Evolutionary conservation across 345 rosid species (phyloP).

Genomic region (Bruguiera sexangula): DNA sequence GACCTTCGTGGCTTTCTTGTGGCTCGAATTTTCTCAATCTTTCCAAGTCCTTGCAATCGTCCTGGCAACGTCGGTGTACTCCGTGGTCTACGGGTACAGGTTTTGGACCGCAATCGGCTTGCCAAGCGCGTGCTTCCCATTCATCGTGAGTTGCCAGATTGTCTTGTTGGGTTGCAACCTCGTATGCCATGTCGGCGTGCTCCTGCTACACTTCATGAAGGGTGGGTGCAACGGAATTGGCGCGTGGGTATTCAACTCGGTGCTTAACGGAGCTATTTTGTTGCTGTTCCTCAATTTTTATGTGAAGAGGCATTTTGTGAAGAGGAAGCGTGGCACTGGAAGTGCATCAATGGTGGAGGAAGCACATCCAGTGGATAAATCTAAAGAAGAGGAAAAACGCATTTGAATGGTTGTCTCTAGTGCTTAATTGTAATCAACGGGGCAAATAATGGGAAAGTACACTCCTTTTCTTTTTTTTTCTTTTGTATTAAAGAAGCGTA

Average conservation of each 20-base stretch:
- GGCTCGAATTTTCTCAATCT: slow-evolving; percentile 90
- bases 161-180: slow-evolving; percentile 56
- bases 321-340: background rate
- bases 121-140: slow-evolving; percentile 65
- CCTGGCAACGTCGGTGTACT: slow-evolving; percentile 59
- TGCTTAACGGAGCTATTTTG: slow-evolving; percentile 61
- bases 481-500: background rate
- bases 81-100: slow-evolving; percentile 67
- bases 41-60: slow-evolving; percentile 80
- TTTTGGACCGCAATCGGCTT: slow-evolving; percentile 69
- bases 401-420: no score
- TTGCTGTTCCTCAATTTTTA: slow-evolving; percentile 62
- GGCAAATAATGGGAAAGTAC: background rate
- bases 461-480: no score
- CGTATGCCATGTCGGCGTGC: slow-evolving; percentile 74
- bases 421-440: background rate
- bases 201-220: slow-evolving; percentile 61
- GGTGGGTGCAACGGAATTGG: slow-evolving; percentile 96
- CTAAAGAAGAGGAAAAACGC: background rate
- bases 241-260: slow-evolving; percentile 80
- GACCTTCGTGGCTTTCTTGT: slow-evolving; percentile 65
- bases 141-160: slow-evolving; percentile 65
- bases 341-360: background rate
- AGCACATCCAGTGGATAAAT: background rate
- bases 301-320: slow-evolving; percentile 32